These are phyloP conservation scores for Penicillium soppii DNA, from an alignment of 495 filamentous ascomycete species.

Conservation along the genomic window DNA sequence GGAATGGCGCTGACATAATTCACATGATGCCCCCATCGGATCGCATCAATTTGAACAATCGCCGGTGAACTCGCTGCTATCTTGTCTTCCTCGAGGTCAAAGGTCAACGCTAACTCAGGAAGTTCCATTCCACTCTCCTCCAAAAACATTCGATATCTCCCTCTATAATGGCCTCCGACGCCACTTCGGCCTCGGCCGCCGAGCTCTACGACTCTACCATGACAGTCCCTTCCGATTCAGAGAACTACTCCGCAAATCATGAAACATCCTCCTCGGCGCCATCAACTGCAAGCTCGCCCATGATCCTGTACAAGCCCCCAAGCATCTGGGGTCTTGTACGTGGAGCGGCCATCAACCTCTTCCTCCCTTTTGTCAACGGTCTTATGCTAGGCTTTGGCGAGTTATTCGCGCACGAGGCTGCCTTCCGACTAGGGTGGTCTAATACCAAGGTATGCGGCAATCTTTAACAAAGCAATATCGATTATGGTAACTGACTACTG, in stretches of 20 bases:
- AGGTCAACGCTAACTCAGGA: background rate
- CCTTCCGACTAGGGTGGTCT: slow-evolving; percentile 89
- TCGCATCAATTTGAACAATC: background rate
- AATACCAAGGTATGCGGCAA: slow-evolving; percentile 73
- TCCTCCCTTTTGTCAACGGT: slow-evolving; percentile 95
- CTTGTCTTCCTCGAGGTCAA: background rate
- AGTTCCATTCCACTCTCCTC: background rate
- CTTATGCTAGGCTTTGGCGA: slow-evolving; percentile 98
- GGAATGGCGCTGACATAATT: background rate
- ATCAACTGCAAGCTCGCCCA: slow-evolving; percentile 67
- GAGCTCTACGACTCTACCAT: slow-evolving; percentile 76
- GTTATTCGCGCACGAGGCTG: slow-evolving; percentile 91
- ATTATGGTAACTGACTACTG: slow-evolving; percentile 3
- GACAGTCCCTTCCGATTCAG: slow-evolving; percentile 87
- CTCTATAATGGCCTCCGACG: slow-evolving; percentile 45
- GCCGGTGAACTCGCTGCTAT: background rate
- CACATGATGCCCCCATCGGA: background rate
- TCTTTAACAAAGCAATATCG: background rate
- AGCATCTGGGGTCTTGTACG: slow-evolving; percentile 81
- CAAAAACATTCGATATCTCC: background rate
- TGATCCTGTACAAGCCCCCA: slow-evolving; percentile 88
- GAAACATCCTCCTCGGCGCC: slow-evolving; percentile 58
- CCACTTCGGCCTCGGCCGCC: slow-evolving; percentile 41
- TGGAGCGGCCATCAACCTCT: slow-evolving; percentile 89
- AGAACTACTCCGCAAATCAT: slow-evolving; percentile 78